Evolutionary conservation across 2,329 filamentous ascomycete genomes (phyloP).

Genomic region (Diaporthe capsici): DNA sequence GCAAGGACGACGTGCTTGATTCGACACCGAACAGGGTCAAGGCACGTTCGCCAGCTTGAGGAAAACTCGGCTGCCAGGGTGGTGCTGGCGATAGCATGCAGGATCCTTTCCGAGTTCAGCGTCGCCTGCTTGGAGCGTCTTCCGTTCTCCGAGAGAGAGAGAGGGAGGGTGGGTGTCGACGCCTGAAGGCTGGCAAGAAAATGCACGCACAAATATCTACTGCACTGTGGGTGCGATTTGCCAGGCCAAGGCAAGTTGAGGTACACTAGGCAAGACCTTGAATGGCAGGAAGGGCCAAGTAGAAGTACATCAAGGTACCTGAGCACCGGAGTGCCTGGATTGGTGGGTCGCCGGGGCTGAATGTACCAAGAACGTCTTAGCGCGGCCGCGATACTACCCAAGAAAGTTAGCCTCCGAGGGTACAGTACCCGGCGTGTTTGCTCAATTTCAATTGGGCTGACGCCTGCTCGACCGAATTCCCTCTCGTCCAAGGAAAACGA

Average conservation of each 20-base stretch:
- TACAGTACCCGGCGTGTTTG: neutral
- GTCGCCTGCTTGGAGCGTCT: neutral
- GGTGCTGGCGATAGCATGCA: neutral
- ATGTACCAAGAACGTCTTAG: neutral
- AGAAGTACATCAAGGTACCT: constrained; percentile 11
- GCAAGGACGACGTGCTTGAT: constrained; percentile 3
- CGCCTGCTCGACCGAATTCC: neutral
- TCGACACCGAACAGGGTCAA: constrained; percentile 18
- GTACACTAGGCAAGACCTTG: neutral
- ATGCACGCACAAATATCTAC: neutral
- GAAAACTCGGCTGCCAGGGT: constrained; percentile 5
- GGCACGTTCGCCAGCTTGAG: constrained; percentile 7
- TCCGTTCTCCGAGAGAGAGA: neutral
- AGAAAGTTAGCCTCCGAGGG: neutral
- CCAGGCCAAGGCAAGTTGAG: constrained; percentile 15
- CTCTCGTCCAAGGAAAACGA: constrained; percentile 9
- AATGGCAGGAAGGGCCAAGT: constrained; percentile 5
- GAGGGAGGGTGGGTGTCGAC: neutral
- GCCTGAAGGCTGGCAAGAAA: neutral
- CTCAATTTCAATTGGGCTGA: constrained; percentile 5
- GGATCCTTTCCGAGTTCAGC: constrained; percentile 26
- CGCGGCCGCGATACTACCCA: neutral
- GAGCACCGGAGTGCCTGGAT: too few relatives aligned
- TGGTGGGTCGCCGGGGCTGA: neutral
- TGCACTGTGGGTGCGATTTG: neutral